A percentile compares a stretch with the other conserved stretches of the same genome.
Conservation (phyloP, 2,329 filamentous ascomycete genomes). For the Phyllosticta paracitricarpa region DNA sequence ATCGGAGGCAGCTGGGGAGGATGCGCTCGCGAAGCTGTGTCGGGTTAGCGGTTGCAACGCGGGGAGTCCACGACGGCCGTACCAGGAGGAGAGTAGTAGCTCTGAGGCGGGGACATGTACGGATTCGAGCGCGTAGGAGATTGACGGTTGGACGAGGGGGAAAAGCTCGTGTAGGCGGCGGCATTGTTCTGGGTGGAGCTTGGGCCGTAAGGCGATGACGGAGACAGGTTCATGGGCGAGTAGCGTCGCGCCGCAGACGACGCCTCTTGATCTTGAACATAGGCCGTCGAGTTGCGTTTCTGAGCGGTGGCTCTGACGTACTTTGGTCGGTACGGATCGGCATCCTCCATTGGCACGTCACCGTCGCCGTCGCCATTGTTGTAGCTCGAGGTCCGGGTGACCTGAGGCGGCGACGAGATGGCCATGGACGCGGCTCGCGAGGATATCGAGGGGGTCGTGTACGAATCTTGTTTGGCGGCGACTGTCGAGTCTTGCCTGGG, state of each 20-base stretch:
- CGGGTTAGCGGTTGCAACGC: slow-evolving; percentile 16
- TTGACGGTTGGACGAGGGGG: slow-evolving; percentile 51
- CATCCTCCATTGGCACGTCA: slow-evolving; percentile 66
- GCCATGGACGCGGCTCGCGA: slow-evolving; percentile 29
- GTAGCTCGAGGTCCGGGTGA: slow-evolving; percentile 25
- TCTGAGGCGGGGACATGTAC: slow-evolving; percentile 47
- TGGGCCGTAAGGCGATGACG: slow-evolving; percentile 64
- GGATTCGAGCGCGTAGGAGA: slow-evolving; percentile 64
- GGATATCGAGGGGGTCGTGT: slow-evolving; percentile 23
- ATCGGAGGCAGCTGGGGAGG: slow-evolving; percentile 66
- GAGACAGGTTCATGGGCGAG: slow-evolving; percentile 90
- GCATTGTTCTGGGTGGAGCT: slow-evolving; percentile 44
- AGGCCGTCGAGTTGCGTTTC: slow-evolving; percentile 66
- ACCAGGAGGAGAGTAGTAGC: slow-evolving; percentile 51
- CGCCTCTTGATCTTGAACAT: slow-evolving; percentile 55
- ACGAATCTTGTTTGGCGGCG: slow-evolving; percentile 24
- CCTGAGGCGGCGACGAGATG: slow-evolving; percentile 25
- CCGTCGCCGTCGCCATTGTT: slow-evolving; percentile 31
- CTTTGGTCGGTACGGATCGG: slow-evolving; percentile 77
- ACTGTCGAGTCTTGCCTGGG: slow-evolving; percentile 9
- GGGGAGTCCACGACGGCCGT: slow-evolving; percentile 20
- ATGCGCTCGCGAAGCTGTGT: slow-evolving; percentile 38
- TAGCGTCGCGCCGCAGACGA: slow-evolving; percentile 83
- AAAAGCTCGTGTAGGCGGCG: slow-evolving; percentile 30
- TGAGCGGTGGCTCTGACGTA: slow-evolving; percentile 67